These are phyloP conservation scores for Gonium pectorale DNA, from an alignment of 139 green algal species.

Conservation along the genomic window DNA sequence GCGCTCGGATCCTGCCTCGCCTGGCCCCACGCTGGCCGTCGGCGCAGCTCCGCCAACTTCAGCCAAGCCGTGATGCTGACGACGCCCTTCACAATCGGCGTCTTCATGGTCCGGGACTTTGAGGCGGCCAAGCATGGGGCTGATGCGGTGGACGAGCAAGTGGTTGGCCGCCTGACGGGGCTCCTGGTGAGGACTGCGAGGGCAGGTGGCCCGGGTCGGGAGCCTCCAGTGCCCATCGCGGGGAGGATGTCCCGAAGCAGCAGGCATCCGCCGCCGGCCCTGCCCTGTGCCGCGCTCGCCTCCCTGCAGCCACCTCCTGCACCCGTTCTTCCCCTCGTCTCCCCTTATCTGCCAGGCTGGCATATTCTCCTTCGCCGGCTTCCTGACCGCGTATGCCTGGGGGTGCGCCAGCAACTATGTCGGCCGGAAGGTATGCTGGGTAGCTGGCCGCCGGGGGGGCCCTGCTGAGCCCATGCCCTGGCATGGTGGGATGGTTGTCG, in stretches of 20 bases:
- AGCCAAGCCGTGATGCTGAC: slow-evolving; percentile 69
- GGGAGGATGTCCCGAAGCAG: too few species aligned
- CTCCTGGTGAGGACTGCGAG: slow-evolving; percentile 17
- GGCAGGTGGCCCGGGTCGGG: too few species aligned
- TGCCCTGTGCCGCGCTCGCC: too few species aligned
- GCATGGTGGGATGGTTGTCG: too few species aligned
- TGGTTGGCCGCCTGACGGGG: slow-evolving; percentile 43
- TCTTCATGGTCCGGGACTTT: slow-evolving; percentile 72
- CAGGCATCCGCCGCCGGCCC: too few species aligned
- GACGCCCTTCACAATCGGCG: slow-evolving; percentile 70
- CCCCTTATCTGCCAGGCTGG: too few species aligned
- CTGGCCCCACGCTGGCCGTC: background rate
- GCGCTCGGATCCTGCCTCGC: background rate
- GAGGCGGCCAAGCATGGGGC: background rate
- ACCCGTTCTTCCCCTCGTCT: too few species aligned
- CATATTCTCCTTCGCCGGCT: slow-evolving; percentile 64
- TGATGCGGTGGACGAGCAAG: slow-evolving; percentile 47
- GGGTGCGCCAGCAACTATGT: slow-evolving; percentile 66
- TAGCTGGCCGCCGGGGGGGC: too few species aligned
- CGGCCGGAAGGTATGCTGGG: slow-evolving; percentile 68
- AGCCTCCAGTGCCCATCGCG: too few species aligned
- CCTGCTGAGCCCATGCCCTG: too few species aligned
- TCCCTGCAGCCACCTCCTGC: too few species aligned
- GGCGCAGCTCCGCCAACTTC: slow-evolving; percentile 30
- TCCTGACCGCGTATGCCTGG: slow-evolving; percentile 65